Base-by-base conservation (phyloP, 2,329 filamentous ascomycete genomes). In the Cladosporium sp. region DNA sequence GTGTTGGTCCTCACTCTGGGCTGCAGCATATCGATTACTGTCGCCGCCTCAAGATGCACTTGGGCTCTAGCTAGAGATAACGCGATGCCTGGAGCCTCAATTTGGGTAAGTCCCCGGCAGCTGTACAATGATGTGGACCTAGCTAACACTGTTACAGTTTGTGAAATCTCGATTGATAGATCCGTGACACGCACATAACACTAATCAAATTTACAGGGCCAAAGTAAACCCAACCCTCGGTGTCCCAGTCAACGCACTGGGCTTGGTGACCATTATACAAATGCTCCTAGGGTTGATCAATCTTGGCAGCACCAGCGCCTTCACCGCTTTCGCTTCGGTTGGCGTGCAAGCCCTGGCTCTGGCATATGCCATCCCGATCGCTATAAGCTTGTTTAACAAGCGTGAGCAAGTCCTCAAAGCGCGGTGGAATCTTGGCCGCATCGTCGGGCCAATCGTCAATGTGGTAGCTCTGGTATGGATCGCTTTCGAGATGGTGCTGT, bases 271-370 rank as follows among this genome's bases (percentile, higher is more conserved):
- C 0, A 67, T 81, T 1, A 76, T 82, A 5, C 79, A 84, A 57
- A 80, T 83, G 79, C 75, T 84, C 2, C 78, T 84, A 0, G 81
- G 81, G 0, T 72, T 84, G 18, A 83, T 84, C 70, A 83, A 83
- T 60, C 74, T 84, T 1, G 82, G 82, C 5, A 80, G 76, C 60
- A 76, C 78, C 1, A 79, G 76, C 51, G 82, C 82, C 2, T 84
- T 84, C 69, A 81, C 78, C 0, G 82, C 81, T 1, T 83, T 84
- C 64, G 79, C 81, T 13, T 83, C 81, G 1, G 84, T 87, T 2
- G 85, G 85, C 3, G 84, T 87, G 21, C 85, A 87, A 62, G 84
- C 81, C 0, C 76, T 88, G 28, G 84, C 85, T 0, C 78, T 85
- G 5, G 82, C 81, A 0, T 88, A 88, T 66, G 82, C 81, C 0